phyloP scores from a whole-genome alignment of 1,284 basidiomycete species.

The Fomitopsis schrenkii region DNA sequence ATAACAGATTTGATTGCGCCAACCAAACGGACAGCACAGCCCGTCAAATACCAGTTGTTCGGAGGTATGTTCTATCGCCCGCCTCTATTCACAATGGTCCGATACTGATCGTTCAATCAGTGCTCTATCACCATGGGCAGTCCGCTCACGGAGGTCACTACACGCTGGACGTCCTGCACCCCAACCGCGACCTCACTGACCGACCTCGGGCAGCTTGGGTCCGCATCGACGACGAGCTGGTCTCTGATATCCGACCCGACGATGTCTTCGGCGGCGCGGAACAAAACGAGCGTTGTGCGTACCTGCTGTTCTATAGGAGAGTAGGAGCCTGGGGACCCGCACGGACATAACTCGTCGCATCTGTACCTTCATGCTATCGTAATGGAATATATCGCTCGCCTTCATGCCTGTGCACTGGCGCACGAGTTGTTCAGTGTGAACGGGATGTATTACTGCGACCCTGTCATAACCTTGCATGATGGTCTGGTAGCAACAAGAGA shows the following conservation, averaged over 20 bases:
- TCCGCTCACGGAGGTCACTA: constrained; percentile 95
- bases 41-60: constrained; percentile 79
- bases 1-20: constrained; percentile 62
- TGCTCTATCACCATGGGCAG: constrained; percentile 91
- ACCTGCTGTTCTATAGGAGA: constrained; percentile 83
- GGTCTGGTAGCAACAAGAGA: constrained; percentile 10
- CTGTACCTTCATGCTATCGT: background rate
- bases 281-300: constrained; percentile 74
- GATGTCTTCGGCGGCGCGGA: constrained; percentile 70
- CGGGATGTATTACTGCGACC: background rate
- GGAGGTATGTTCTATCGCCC: constrained; percentile 60
- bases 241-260: constrained; percentile 73
- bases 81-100: background rate
- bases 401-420: constrained; percentile 11
- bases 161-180: constrained; percentile 87
- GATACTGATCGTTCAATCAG: constrained; percentile 32
- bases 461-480: background rate
- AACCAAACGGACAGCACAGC: constrained; percentile 41
- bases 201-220: constrained; percentile 71
- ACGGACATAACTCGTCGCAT: constrained; percentile 20
- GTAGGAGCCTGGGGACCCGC: constrained; percentile 23
- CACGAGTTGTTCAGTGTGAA: background rate
- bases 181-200: constrained; percentile 53
- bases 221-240: constrained; percentile 89
- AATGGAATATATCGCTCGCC: constrained; percentile 6